Evolutionary conservation across 2,329 filamentous ascomycete genomes (phyloP), one percentile per base, ranked within the genome.

Genomic region (Westerdykella sp.): DNA sequence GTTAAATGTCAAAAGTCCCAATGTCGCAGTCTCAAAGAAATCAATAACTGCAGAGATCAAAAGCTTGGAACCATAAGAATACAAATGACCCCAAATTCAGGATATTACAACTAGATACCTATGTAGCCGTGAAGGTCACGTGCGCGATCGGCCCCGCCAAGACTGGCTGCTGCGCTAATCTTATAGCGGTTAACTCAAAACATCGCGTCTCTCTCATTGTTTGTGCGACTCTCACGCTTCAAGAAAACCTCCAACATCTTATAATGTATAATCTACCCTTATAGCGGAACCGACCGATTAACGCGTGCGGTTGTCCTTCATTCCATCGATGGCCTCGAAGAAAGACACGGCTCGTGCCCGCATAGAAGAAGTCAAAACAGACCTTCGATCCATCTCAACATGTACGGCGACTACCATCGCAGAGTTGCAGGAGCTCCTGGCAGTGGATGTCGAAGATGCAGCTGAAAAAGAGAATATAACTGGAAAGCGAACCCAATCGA

Each of bases 331-430:
- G 63, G 58, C 62, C 37, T 48, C 54, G 36, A 53, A 57, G 37
- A 47, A 56, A 40, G 55, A 56, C 39, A 41, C 58, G 31, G 44
- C 49, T 67, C 73, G 48, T 77, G 73, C 42, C 44, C 68, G 70
- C 50, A 69, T 69, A 51, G 72, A 75, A 45, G 68, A 65, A 44
- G 68, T 77, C 57, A 75, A 73, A 57, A 60, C 58, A 51, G 70
- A 73, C 40, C 66, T 77, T 32, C 57, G 62, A 39, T 72, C 72
- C 15, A 67, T 68, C 51, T 60, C 71, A 41, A 74, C 73, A 53
- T 78, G 75, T 53, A 70, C 73, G 23, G 62, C 71, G 12, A 56
- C 68, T 10, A 77, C 73, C 2, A 66, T 70, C 5, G 59, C 65
- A 37, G 57, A 69, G 16, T 67, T 79, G 42, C 74, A 70, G 50